Evolutionary conservation across 352 stramenopile species (phyloP).

Genomic region (Blastocystis sp.): DNA sequence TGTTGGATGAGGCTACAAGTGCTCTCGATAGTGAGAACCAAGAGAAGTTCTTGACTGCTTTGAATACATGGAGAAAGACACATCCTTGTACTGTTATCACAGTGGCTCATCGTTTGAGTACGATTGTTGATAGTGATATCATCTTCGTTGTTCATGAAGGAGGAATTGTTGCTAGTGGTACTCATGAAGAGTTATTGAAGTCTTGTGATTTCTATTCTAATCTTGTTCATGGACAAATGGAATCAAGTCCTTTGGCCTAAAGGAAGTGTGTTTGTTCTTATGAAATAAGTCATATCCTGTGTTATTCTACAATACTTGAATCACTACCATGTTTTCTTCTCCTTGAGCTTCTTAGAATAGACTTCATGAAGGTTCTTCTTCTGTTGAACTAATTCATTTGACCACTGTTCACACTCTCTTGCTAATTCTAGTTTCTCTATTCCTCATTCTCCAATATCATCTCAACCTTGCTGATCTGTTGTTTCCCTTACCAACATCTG

Average conservation of each 20-base stretch:
- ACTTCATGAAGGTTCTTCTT: too few species aligned
- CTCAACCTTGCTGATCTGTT: background rate
- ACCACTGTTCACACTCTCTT: background rate
- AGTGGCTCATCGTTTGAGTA: constrained; percentile 72
- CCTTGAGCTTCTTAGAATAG: too few species aligned
- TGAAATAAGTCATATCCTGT: too few species aligned
- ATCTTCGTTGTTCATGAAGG: constrained; percentile 78
- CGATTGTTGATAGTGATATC: constrained; percentile 78
- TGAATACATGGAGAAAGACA: constrained; percentile 66
- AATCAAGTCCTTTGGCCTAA: too few species aligned
- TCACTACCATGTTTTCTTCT: too few species aligned
- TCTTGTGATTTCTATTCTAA: background rate
- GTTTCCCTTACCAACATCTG: constrained; percentile 24
- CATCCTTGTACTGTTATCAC: constrained; percentile 61
- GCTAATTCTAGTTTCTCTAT: background rate
- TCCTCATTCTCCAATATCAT: background rate
- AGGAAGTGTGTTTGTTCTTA: too few species aligned
- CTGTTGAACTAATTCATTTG: background rate
- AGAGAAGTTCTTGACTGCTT: constrained; percentile 72
- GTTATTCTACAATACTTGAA: too few species aligned
- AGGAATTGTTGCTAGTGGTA: constrained; percentile 76
- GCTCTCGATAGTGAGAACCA: constrained; percentile 80
- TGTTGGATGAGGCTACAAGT: constrained; percentile 77
- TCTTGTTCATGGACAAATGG: background rate
- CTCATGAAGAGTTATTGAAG: constrained; percentile 75